Conservation (phyloP, 192 early-diverging fungal species). For the Phycomyces nitens region DNA sequence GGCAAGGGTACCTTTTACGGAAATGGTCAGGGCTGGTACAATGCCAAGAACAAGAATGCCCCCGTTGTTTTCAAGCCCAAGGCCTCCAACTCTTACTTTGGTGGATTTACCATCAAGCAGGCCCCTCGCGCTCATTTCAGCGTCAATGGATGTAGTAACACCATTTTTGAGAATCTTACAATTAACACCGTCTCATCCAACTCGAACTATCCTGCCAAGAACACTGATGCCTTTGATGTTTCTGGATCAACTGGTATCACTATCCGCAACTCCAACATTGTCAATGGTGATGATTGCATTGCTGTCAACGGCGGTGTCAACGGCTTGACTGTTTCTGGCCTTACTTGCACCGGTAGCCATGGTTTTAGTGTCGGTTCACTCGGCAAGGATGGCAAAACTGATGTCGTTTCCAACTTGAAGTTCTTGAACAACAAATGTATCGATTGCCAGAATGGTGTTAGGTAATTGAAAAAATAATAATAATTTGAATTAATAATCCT, state of each 20-base stretch:
- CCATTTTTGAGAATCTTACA: constrained; percentile 6
- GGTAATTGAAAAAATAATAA: too few species aligned
- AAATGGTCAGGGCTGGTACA: constrained; percentile 23
- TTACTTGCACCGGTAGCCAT: constrained; percentile 32
- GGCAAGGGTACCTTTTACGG: constrained; percentile 21
- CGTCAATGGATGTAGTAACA: constrained; percentile 4
- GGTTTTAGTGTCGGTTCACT: constrained; percentile 22
- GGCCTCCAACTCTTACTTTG: constrained; percentile 17
- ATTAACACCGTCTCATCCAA: constrained; percentile 19
- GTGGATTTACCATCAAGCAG: constrained; percentile 18
- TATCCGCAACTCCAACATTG: constrained; percentile 33
- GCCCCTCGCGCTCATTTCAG: constrained; percentile 24
- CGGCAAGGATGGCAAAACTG: constrained; percentile 10
- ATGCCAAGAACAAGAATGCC: constrained; percentile 17
- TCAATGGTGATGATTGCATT: constrained; percentile 50
- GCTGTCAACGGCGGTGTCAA: constrained; percentile 45
- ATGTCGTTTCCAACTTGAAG: constrained; percentile 38
- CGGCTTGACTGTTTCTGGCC: constrained; percentile 40
- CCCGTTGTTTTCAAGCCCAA: constrained; percentile 12
- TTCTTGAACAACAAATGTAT: constrained; percentile 28
- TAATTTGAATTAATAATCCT: too few species aligned
- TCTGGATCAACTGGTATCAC: constrained; percentile 27
- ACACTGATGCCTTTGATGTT: constrained; percentile 45
- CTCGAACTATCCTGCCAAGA: constrained; percentile 29
- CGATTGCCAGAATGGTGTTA: constrained; percentile 39